Conservation (phyloP, 202 grass and related monocot species). For the Brachypodium distachyon region DNA sequence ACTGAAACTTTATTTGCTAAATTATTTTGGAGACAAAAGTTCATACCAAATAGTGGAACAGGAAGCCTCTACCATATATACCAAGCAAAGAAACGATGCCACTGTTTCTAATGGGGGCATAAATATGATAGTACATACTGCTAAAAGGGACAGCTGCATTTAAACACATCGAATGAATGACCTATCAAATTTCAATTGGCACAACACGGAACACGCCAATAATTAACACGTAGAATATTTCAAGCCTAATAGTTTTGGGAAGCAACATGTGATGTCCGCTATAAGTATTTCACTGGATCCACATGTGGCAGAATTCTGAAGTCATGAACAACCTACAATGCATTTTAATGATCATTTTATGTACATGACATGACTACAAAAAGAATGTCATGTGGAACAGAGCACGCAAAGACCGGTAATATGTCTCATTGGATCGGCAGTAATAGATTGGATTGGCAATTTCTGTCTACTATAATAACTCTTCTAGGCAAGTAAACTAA, state of each 20-base stretch:
- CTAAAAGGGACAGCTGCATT: not conserved
- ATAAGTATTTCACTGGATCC: conserved; percentile 6
- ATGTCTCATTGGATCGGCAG: not conserved
- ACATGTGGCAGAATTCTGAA: conserved; percentile 11
- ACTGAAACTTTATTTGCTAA: not conserved
- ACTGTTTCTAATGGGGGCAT: not conserved
- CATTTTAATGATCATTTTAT: not conserved
- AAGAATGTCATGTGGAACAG: not conserved
- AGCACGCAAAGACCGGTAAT: not conserved
- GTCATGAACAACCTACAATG: not conserved
- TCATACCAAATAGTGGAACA: conserved; percentile 4
- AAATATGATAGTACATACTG: not conserved
- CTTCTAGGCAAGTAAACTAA: not conserved
- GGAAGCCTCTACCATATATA: not conserved
- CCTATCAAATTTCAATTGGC: not conserved
- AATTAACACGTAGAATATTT: not conserved
- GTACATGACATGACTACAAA: conserved; percentile 2
- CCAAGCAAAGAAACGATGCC: not conserved
- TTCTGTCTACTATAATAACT: not conserved
- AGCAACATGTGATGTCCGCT: conserved; percentile 2
- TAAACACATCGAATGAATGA: conserved; percentile 6
- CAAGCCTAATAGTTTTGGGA: not conserved
- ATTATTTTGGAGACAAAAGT: not conserved
- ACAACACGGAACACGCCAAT: not conserved
- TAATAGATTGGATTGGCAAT: not conserved